These are phyloP conservation scores for Batkoa obscura DNA, from an alignment of 371 early-diverging fungal species.

Conservation along the genomic window DNA sequence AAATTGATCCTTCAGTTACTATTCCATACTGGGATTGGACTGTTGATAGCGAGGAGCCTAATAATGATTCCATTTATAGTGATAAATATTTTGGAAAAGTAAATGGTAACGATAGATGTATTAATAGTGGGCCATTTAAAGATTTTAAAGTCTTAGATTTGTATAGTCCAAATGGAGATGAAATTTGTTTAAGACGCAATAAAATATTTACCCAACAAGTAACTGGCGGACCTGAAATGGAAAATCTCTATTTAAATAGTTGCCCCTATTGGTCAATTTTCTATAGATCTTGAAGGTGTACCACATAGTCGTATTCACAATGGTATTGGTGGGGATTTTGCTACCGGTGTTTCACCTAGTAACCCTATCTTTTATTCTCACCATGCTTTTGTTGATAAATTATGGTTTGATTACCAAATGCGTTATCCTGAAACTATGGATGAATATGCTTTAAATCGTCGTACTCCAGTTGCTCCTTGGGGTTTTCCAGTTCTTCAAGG, in stretches of 20 bases:
- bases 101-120: not conserved
- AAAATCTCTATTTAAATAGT: not conserved
- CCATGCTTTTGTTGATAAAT: conserved; percentile 29
- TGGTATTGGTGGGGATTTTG: conserved; percentile 22
- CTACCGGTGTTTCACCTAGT: conserved; percentile 16
- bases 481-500: not conserved
- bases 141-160: not conserved
- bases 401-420: conserved; percentile 23
- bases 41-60: not conserved
- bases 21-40: conserved; percentile 7
- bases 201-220: too few species aligned
- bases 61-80: not conserved
- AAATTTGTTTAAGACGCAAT: too few species aligned
- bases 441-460: not conserved
- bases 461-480: not conserved
- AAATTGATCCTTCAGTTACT: not conserved
- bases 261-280: not conserved
- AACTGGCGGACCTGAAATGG: not conserved
- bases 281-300: conserved; percentile 17
- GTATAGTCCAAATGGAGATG: too few species aligned
- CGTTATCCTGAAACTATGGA: not conserved
- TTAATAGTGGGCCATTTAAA: not conserved
- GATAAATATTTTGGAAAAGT: not conserved
- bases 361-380: conserved; percentile 39
- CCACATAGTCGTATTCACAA: conserved; percentile 27